These are phyloP conservation scores for Peronosclerospora sorghi DNA, from an alignment of 352 stramenopile species.

Conservation along the genomic window DNA sequence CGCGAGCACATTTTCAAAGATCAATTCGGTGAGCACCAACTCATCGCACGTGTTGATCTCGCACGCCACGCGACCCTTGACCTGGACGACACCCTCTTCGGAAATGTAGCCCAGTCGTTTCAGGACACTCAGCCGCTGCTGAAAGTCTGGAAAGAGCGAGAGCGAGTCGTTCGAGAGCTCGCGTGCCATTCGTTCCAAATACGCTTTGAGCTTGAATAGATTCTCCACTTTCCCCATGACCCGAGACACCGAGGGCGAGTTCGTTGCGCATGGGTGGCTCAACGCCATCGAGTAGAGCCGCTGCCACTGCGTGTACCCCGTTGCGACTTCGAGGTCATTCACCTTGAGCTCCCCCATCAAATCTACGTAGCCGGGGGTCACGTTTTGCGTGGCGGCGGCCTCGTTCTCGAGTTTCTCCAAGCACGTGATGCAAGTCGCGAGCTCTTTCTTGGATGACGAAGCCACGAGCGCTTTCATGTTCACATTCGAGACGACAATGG, in stretches of 20 bases:
- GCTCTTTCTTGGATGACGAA: constrained; percentile 58
- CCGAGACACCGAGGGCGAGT: constrained; percentile 26
- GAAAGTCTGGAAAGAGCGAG: constrained; percentile 95
- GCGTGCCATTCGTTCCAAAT: constrained; percentile 40
- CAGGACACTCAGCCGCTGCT: constrained; percentile 89
- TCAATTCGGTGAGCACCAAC: constrained; percentile 96
- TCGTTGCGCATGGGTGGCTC: constrained; percentile 35
- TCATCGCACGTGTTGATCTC: constrained; percentile 98
- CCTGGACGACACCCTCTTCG: constrained; percentile 78
- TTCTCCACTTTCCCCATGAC: constrained; percentile 64
- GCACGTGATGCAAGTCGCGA: constrained; percentile 56
- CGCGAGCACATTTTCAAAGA: constrained; percentile 97
- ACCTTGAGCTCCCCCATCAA: constrained; percentile 65
- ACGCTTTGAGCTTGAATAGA: constrained; percentile 61
- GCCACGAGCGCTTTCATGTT: constrained; percentile 57
- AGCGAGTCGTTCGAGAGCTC: constrained; percentile 85
- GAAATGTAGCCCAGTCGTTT: constrained; percentile 92
- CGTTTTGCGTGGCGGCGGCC: constrained; percentile 28
- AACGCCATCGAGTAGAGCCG: constrained; percentile 39
- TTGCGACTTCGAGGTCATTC: constrained; percentile 68
- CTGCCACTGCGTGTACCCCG: constrained; percentile 51
- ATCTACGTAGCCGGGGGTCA: constrained; percentile 45
- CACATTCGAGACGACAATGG: constrained; percentile 22
- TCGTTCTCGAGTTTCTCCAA: constrained; percentile 74
- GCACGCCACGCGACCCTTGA: constrained; percentile 95